phyloP scores from a whole-genome alignment of 441 rosid genomes.

The Gossypium davidsonii region DNA sequence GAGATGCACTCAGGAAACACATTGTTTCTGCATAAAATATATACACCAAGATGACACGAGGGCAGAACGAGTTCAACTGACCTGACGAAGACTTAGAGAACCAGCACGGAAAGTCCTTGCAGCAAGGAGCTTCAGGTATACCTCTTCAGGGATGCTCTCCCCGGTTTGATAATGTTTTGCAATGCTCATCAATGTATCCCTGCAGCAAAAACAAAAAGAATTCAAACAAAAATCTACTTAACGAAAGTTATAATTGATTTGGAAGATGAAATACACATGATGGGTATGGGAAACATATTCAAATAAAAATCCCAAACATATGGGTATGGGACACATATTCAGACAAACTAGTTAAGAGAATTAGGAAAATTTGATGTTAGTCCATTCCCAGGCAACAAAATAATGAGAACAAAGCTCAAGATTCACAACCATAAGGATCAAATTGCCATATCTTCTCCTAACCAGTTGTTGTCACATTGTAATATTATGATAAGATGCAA shows the following conservation, averaged over 20 bases:
- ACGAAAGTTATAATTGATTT: not conserved
- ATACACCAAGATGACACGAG: not conserved
- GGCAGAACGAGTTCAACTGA: conserved; percentile 18
- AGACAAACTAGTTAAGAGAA: not conserved
- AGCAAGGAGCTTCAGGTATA: conserved; percentile 75
- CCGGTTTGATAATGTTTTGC: conserved; percentile 85
- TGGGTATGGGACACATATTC: not conserved
- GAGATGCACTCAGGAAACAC: not conserved
- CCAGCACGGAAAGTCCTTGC: conserved; percentile 94
- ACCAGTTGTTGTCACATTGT: not conserved
- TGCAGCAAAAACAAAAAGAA: conserved; percentile 21
- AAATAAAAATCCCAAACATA: no score
- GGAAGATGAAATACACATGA: not conserved
- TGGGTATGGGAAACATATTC: not conserved
- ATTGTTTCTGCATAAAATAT: not conserved
- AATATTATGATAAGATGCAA: not conserved
- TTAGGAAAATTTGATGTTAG: not conserved
- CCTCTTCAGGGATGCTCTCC: conserved; percentile 77
- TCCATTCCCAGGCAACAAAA: not conserved
- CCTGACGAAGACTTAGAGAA: conserved; percentile 84
- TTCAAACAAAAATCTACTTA: not conserved
- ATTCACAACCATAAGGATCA: not conserved
- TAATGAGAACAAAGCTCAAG: not conserved
- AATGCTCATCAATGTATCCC: conserved; percentile 88
- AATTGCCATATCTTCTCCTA: not conserved